Evolutionary conservation across 2,329 filamentous ascomycete species (phyloP).

Genomic region (Aspergillus pseudonomiae): DNA sequence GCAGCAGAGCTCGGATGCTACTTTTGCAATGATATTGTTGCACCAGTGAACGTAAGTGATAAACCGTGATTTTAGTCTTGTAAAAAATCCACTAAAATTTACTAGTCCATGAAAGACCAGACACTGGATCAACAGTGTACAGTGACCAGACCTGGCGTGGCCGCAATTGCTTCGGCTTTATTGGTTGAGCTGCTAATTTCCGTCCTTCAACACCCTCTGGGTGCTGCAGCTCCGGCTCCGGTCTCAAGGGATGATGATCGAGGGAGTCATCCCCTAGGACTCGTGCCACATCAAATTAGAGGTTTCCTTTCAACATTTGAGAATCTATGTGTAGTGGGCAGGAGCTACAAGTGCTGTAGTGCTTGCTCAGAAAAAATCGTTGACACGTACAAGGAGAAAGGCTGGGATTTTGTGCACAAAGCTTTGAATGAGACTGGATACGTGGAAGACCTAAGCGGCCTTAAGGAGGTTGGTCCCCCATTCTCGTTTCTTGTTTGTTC

Average conservation of each 20-base stretch:
- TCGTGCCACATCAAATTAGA: conserved; percentile 65
- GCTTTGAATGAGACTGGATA: conserved; percentile 64
- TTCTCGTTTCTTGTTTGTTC: conserved; percentile 1
- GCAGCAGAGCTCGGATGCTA: conserved; percentile 84
- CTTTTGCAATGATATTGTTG: conserved; percentile 97
- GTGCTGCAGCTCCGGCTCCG: conserved; percentile 45
- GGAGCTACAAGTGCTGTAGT: conserved; percentile 64
- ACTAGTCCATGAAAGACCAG: conserved; percentile 85
- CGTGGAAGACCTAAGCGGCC: conserved; percentile 65
- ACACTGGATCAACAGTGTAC: conserved; percentile 98
- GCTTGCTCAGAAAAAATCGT: conserved; percentile 63
- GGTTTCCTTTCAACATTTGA: conserved; percentile 65
- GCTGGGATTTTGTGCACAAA: conserved; percentile 63
- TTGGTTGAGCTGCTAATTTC: conserved; percentile 89
- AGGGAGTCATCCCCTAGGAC: conserved; percentile 51
- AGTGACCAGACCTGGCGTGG: conserved; percentile 89
- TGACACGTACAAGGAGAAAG: conserved; percentile 54
- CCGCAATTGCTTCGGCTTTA: conserved; percentile 86
- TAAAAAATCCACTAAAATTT: conserved; percentile 1
- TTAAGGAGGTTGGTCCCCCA: conserved; percentile 53
- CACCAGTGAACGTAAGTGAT: conserved; percentile 80
- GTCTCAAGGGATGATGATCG: conserved; percentile 34
- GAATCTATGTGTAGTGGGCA: conserved; percentile 60
- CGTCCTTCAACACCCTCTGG: conserved; percentile 78
- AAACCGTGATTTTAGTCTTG: not conserved